Evolutionary conservation across 208 protist species (phyloP).

Genomic region (Porcisia hertigi): DNA sequence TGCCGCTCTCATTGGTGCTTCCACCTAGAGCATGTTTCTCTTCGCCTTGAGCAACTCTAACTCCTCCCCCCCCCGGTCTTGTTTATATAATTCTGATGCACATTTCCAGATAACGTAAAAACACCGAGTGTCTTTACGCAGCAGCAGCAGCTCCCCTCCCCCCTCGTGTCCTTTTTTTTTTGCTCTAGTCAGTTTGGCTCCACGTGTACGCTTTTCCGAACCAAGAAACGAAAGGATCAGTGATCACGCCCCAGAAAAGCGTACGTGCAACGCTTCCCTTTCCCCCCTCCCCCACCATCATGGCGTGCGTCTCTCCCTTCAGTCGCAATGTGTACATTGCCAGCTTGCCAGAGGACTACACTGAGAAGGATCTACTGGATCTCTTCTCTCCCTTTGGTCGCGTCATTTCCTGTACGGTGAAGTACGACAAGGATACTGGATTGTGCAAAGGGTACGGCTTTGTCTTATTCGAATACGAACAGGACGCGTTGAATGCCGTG

Average conservation of each 20-base stretch:
- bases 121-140: background rate
- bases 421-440: constrained; percentile 62
- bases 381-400: constrained; percentile 73
- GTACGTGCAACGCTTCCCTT: background rate
- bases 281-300: no score
- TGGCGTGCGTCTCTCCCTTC: constrained; percentile 60
- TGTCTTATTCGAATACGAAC: constrained; percentile 74
- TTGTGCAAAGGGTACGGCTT: constrained; percentile 88
- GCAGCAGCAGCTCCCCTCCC: background rate
- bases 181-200: background rate
- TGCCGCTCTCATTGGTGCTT: background rate
- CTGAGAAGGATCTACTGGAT: constrained; percentile 62
- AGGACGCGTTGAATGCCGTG: constrained; percentile 58
- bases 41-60: background rate
- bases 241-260: background rate
- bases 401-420: constrained; percentile 72
- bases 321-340: constrained; percentile 89
- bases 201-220: background rate
- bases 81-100: background rate
- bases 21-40: background rate
- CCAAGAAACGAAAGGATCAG: background rate
- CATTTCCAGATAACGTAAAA: background rate
- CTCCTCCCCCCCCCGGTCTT: background rate
- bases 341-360: constrained; percentile 73
- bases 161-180: background rate